Evolutionary conservation across 306 rosid species (phyloP).

Genomic region (Ziziphus jujuba): DNA sequence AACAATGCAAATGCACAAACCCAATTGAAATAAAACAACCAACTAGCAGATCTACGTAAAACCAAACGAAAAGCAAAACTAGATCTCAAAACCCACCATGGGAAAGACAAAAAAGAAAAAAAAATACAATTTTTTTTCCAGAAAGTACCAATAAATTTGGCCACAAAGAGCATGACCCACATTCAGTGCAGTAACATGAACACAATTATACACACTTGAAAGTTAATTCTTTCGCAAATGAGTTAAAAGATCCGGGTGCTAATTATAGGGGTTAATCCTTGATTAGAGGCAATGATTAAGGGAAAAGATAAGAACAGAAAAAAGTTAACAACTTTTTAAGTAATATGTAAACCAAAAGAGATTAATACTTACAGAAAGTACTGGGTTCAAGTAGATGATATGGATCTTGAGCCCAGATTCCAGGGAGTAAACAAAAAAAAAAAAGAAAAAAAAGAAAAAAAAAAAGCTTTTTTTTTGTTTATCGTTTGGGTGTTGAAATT

Average conservation of each 20-base stretch:
- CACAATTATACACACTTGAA: not conserved
- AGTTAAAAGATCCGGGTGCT: constrained; percentile 20
- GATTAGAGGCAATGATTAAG: not conserved
- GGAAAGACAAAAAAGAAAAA: too few species aligned
- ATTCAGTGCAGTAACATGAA: not conserved
- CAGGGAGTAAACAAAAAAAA: not conserved
- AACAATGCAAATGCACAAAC: constrained; percentile 8
- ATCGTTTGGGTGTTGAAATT: not conserved
- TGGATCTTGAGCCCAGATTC: constrained; percentile 21
- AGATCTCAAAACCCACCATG: constrained; percentile 10
- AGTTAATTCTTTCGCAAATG: not conserved
- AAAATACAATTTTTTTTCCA: not conserved
- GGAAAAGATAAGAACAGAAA: too few species aligned
- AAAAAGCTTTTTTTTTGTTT: not conserved
- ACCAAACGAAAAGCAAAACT: not conserved
- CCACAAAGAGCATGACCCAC: constrained; percentile 1
- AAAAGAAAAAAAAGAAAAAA: not conserved
- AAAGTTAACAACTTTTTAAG: constrained; percentile 1
- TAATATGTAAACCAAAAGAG: not conserved
- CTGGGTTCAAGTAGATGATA: not conserved
- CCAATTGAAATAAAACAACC: not conserved
- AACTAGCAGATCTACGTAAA: constrained; percentile 6
- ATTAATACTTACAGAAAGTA: constrained; percentile 10
- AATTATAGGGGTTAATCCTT: not conserved
- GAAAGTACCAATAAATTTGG: not conserved